phyloP scores from a whole-genome alignment of 495 filamentous ascomycete species.

The Hyaloscypha bicolor region DNA sequence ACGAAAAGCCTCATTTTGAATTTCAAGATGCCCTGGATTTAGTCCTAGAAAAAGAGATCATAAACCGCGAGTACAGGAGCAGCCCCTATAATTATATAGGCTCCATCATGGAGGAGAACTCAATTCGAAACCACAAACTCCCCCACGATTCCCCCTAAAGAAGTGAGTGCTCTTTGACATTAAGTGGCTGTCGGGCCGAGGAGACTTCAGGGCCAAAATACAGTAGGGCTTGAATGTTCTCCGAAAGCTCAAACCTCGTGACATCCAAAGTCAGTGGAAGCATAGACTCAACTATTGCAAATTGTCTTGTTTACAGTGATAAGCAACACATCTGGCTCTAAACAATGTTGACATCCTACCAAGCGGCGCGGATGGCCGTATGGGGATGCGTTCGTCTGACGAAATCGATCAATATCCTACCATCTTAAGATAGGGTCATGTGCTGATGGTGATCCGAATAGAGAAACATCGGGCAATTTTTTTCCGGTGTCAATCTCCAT shows the following conservation, averaged over 20 bases:
- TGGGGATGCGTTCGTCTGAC: background rate
- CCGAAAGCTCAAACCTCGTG: background rate
- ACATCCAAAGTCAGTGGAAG: background rate
- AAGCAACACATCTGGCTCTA: background rate
- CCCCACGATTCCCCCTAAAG: background rate
- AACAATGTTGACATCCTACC: background rate
- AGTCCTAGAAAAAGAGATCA: background rate
- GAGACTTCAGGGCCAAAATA: background rate
- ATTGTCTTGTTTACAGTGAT: slow-evolving; percentile 3
- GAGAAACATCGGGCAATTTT: background rate
- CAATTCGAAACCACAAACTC: background rate
- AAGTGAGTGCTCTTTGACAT: background rate
- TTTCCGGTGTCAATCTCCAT: background rate
- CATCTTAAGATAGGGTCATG: background rate
- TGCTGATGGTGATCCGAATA: background rate
- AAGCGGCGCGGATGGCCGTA: background rate
- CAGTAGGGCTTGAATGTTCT: background rate
- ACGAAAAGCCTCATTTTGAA: slow-evolving; percentile 8
- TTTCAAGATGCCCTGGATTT: no score
- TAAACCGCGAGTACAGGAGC: background rate
- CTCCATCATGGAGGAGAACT: background rate
- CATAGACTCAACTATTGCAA: background rate
- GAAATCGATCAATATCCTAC: background rate
- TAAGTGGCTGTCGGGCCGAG: background rate
- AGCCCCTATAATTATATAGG: background rate